Evolutionary conservation across 2,329 filamentous ascomycete genomes (phyloP), one percentile per base, ranked within the genome.

Genomic region (Colletotrichum tamarilloi): DNA sequence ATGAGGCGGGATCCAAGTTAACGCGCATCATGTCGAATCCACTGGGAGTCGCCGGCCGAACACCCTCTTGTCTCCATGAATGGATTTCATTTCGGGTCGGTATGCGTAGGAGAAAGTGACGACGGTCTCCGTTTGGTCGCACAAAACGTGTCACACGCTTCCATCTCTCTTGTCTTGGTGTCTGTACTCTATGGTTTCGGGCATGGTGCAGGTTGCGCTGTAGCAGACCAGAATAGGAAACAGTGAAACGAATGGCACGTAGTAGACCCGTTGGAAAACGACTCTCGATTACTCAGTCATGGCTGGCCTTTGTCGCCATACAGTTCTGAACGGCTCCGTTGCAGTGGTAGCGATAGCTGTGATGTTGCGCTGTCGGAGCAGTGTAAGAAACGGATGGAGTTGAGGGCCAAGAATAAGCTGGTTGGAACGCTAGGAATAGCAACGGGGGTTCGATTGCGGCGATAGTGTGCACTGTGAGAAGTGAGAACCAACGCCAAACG

Each of bases 381-480:
- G 60, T 73, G 71, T 73, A 62, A 73, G 71, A 65, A 55, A 32
- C 24, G 24, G 59, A 64, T 55, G 66, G 59, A 53, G 42, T 22
- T 32, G 59, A 46, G 59, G 59, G 59, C 69, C 58, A 60, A 73
- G 62, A 64, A 42, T 19, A 32, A 68, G 22, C 62, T 55, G 42
- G 35, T 46, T 70, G 60, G 70, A 60, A 70, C 46, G 70, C 67
- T 73, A 57, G 63, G 70, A 73, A 70, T 73, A 73, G 71, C 19
- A 73, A 73, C 67, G 71, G 60, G 62, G 56, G 28, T 35, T 38
- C 49, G 32, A 49, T 22, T 22, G 42, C 42, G 19, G 42, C 38
- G 28, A 26, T 49, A 24, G 46, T 52, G 46, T 55, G 38, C 38
- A 59, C 49, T 26, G 55, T 26, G 52, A 42, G 19, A 55, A 46